These are phyloP conservation scores for Lunasporangiospora selenospora DNA, from an alignment of 192 early-diverging fungal genomes.

Conservation along the genomic window DNA sequence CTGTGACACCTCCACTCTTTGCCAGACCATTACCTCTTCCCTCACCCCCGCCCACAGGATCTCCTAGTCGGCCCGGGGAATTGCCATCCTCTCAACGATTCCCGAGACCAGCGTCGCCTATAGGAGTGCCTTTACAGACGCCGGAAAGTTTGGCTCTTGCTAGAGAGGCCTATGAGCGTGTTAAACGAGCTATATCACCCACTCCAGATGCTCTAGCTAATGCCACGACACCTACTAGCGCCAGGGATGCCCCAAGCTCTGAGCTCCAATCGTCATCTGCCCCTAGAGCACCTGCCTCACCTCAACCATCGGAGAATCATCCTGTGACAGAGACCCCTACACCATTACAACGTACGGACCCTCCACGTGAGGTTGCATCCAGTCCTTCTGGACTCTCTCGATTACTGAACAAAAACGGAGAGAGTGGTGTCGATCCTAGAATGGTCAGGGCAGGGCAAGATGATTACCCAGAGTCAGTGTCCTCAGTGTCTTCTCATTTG, in stretches of 20 bases:
- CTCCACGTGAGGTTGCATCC: too few species aligned
- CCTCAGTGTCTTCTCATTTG: too few species aligned
- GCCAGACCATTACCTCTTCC: constrained; percentile 34
- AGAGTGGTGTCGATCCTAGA: too few species aligned
- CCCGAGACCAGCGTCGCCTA: constrained; percentile 19
- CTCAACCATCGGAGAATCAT: too few species aligned
- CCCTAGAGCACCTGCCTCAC: too few species aligned
- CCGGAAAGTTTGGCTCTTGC: constrained; percentile 35
- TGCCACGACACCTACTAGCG: background rate
- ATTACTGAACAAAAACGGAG: background rate
- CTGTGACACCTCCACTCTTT: constrained; percentile 31
- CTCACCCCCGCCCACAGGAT: constrained; percentile 24
- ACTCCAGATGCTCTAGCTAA: constrained; percentile 6
- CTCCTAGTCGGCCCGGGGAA: constrained; percentile 10
- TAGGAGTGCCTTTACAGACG: constrained; percentile 21
- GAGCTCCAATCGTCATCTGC: constrained; percentile 9
- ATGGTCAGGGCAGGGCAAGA: too few species aligned
- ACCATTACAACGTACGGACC: background rate
- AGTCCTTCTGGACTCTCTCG: constrained; percentile 23
- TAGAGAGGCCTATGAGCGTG: constrained; percentile 34
- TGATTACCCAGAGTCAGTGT: too few species aligned
- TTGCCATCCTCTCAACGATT: background rate
- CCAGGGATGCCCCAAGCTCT: too few species aligned
- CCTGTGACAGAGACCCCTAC: constrained; percentile 1
- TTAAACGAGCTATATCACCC: constrained; percentile 28